These are phyloP conservation scores for Candida manassasensis DNA, from an alignment of 805 yeast species.

Conservation along the genomic window DNA sequence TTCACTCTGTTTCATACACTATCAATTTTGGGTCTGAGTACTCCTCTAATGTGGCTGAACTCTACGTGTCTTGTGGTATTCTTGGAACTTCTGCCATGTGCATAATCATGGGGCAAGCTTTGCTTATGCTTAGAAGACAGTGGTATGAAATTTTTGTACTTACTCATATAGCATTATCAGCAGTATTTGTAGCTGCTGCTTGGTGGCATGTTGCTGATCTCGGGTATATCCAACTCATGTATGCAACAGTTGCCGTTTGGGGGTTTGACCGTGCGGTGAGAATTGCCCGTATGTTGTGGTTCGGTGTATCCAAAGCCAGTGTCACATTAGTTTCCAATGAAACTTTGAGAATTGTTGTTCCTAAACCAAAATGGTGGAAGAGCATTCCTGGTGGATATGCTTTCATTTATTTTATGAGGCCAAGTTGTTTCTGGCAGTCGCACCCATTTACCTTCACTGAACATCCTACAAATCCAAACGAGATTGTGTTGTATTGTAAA, in stretches of 20 bases:
- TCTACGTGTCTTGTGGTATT: slow-evolving; percentile 22
- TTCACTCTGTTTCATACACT: slow-evolving; percentile 23
- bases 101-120: slow-evolving; percentile 41
- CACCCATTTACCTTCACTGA: slow-evolving; percentile 57
- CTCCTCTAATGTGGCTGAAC: slow-evolving; percentile 2
- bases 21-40: slow-evolving; percentile 12
- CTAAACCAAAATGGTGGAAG: slow-evolving; percentile 51
- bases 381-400: slow-evolving; percentile 60
- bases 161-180: slow-evolving; percentile 55
- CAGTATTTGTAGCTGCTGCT: slow-evolving; percentile 43
- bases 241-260: slow-evolving; percentile 64
- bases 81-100: slow-evolving; percentile 32
- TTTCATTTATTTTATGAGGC: slow-evolving; percentile 46
- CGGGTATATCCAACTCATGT: slow-evolving; percentile 34
- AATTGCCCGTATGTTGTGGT: slow-evolving; percentile 46
- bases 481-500: slow-evolving; percentile 27
- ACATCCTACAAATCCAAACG: slow-evolving; percentile 11
- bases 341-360: slow-evolving; percentile 45
- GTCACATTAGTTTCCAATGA: slow-evolving; percentile 41
- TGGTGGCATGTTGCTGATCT: slow-evolving; percentile 46
- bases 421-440: slow-evolving; percentile 54
- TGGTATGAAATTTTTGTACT: slow-evolving; percentile 52
- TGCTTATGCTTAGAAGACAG: slow-evolving; percentile 40
- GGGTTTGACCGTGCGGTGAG: slow-evolving; percentile 59
- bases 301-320: slow-evolving; percentile 57